These are phyloP conservation scores for Mortierella sp. DNA, from an alignment of 371 early-diverging fungal species.

Conservation along the genomic window DNA sequence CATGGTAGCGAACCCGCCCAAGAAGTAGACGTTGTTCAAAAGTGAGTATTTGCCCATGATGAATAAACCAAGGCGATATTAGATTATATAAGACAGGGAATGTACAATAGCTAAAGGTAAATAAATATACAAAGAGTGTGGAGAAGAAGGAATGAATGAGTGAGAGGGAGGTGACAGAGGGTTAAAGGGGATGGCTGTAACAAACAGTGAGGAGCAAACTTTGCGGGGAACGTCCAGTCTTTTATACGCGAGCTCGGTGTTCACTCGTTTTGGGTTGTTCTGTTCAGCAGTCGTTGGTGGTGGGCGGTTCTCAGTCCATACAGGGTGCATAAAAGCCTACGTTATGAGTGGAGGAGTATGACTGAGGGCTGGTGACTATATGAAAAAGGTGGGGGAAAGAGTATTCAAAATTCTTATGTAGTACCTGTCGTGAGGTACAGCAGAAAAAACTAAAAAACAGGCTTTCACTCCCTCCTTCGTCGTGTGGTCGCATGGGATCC, in stretches of 20 bases:
- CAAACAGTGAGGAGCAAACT: not conserved
- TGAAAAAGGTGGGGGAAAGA: too few relatives aligned
- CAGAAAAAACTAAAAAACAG: not conserved
- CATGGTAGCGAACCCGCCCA: slow-evolving; percentile 67
- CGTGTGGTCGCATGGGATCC: too few relatives aligned
- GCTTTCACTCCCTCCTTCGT: too few relatives aligned
- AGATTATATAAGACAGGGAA: not conserved
- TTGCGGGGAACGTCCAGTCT: not conserved
- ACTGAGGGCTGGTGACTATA: too few relatives aligned
- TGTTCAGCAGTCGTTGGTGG: not conserved
- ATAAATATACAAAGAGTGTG: slow-evolving; percentile 6
- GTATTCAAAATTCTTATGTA: too few relatives aligned
- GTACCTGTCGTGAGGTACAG: slow-evolving; percentile 1
- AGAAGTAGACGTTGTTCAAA: slow-evolving; percentile 53
- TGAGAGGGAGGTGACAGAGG: slow-evolving; percentile 19
- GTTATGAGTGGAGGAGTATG: too few relatives aligned
- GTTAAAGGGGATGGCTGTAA: not conserved
- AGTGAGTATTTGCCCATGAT: slow-evolving; percentile 28
- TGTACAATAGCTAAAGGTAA: not conserved
- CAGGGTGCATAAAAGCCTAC: too few relatives aligned
- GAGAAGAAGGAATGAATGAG: slow-evolving; percentile 16
- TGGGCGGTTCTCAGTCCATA: too few relatives aligned
- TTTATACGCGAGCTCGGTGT: not conserved
- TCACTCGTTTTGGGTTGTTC: not conserved
- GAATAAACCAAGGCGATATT: slow-evolving; percentile 2